Conservation (phyloP, 1,139 yeast species). For the Candida anutae region DNA sequence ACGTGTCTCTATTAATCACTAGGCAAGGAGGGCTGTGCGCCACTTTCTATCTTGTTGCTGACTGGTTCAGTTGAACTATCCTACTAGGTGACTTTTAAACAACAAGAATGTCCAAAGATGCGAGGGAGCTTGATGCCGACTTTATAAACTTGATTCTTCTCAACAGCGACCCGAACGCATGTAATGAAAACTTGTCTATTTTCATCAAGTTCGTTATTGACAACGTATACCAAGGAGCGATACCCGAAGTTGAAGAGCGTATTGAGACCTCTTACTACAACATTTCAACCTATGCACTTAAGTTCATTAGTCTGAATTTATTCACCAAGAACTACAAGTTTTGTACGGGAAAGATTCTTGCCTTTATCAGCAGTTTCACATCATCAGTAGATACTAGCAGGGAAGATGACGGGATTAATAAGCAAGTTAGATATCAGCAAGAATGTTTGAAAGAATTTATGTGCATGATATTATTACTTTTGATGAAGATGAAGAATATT, state of each 20-base stretch:
- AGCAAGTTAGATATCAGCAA: slow-evolving; percentile 13
- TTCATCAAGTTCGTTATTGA: slow-evolving; percentile 31
- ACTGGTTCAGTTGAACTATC: no score
- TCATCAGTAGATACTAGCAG: slow-evolving; percentile 2
- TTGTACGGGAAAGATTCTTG: slow-evolving; percentile 35
- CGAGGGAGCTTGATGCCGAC: not conserved
- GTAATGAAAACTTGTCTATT: slow-evolving; percentile 31
- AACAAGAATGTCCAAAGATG: no score
- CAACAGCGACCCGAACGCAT: slow-evolving; percentile 34
- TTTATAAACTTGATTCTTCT: slow-evolving; percentile 10
- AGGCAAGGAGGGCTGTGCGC: no score
- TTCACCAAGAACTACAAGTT: slow-evolving; percentile 29
- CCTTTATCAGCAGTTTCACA: slow-evolving; percentile 25
- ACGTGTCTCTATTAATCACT: no score
- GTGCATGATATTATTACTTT: slow-evolving; percentile 26
- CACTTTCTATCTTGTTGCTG: no score
- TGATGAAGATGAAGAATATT: slow-evolving; percentile 27
- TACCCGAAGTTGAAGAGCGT: slow-evolving; percentile 7
- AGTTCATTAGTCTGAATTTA: slow-evolving; percentile 30
- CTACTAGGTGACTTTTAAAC: no score
- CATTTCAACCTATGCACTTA: slow-evolving; percentile 28
- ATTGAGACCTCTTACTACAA: slow-evolving; percentile 19
- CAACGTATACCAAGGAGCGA: slow-evolving; percentile 12
- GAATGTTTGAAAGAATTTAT: slow-evolving; percentile 28
- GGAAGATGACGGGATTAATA: slow-evolving; percentile 2